Evolutionary conservation across 768 basidiomycete species (phyloP), one percentile per base, ranked within the genome.

Genomic region (Sarcodon sp.): DNA sequence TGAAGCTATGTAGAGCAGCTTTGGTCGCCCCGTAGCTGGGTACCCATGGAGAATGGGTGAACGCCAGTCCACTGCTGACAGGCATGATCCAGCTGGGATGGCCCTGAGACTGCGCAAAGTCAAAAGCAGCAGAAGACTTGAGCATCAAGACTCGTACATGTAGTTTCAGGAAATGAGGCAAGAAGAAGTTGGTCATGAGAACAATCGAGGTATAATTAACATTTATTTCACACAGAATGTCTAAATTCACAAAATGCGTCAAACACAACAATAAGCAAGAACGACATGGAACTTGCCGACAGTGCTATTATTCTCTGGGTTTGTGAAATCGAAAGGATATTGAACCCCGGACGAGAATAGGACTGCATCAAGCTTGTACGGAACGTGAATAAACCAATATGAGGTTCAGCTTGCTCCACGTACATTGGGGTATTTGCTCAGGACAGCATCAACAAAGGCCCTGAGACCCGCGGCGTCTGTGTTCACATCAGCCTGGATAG

Each of bases 11-110:
- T 33, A 80, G 54, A 1, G 76, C 77, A 5, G 77, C 76, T 57
- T 80, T 80, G 3, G 72, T 69, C 0, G 78, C 77, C 33, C 66
- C 73, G 54, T 82, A 80, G 45, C 73, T 71, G 1, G 69, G 59
- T 0, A 77, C 61, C 33, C 52, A 55, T 1, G 72, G 62, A 1
- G 57, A 60, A 0, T 77, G 75, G 33, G 66, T 48, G 34, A 79
- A 65, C 3, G 60, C 72, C n/a, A 80, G 63, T 10, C 66, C 72
- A 5, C 77, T 77, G 0, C 77, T 71, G 41, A 81, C 68, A 1
- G 73, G 66, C 16, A 73, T 59, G 33, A 79, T 64, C 57, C 72
- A 73, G 27, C 67, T 69, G 7, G 70, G 71, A 7, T 64, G 69
- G 7, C 69, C 71, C 58, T 70, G 55, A 11, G 62, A 62, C 75